A percentile compares a stretch with the other conserved stretches of the same genome.
phyloP scores from a whole-genome alignment of 305 asterid species.

The Rubia tinctorum region DNA sequence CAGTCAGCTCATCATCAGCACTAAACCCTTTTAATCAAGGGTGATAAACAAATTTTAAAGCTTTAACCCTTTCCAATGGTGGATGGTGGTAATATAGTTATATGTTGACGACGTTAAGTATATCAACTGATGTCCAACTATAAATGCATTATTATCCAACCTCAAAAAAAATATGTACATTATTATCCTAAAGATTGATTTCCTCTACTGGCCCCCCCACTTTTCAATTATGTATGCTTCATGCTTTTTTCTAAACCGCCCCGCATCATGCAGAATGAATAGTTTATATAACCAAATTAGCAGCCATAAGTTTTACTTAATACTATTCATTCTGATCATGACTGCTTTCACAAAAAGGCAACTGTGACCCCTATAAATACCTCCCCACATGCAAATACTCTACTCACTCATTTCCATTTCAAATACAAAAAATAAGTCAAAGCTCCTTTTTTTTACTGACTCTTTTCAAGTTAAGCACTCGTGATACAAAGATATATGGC shows the following conservation, averaged over 20 bases:
- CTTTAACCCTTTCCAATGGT: not conserved
- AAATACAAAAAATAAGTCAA: not conserved
- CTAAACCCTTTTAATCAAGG: not conserved
- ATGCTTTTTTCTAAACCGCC: slow-evolving; percentile 14
- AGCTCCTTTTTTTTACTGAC: not conserved
- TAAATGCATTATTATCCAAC: not conserved
- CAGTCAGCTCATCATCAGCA: slow-evolving; percentile 1
- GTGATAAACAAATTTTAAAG: not conserved
- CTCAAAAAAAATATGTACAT: not conserved
- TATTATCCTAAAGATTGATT: not conserved
- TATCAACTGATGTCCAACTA: slow-evolving; percentile 4
- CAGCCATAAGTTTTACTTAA: slow-evolving; percentile 1
- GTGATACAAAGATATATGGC: slow-evolving; percentile 14
- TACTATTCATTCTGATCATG: not conserved
- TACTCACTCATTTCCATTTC: not conserved
- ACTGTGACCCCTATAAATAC: not conserved
- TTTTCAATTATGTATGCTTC: not conserved
- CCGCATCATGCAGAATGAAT: not conserved
- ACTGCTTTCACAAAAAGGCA: not conserved
- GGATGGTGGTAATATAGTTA: not conserved
- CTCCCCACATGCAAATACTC: not conserved
- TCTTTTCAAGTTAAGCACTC: not conserved
- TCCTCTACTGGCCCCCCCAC: slow-evolving; percentile 16
- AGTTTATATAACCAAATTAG: not conserved
- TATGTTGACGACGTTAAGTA: not conserved